A percentile compares a stretch with the other conserved stretches of the same genome.
phyloP scores from a whole-genome alignment of 164 flowering plant species.

The Tetrastigma voinierianum region DNA sequence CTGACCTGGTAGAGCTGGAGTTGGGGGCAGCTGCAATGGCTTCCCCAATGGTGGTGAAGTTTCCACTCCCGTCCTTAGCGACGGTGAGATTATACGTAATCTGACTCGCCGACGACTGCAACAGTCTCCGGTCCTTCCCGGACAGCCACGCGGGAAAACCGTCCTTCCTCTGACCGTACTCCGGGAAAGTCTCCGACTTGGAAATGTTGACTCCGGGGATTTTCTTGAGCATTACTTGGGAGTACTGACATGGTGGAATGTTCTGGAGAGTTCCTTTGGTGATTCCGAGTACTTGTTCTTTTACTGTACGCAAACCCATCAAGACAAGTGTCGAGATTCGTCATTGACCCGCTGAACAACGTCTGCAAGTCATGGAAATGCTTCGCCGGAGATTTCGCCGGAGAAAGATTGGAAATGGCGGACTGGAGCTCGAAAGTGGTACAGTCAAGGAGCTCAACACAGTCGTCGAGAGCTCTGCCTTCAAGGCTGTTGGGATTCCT shows the following conservation, averaged over 20 bases:
- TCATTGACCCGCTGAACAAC: constrained; percentile 76
- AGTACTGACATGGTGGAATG: constrained; percentile 64
- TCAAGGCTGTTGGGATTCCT: constrained; percentile 29
- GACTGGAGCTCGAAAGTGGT: too few species aligned
- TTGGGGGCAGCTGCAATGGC: constrained; percentile 83
- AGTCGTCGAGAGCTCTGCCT: constrained; percentile 60
- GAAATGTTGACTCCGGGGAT: constrained; percentile 23
- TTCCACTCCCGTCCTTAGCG: constrained; percentile 86
- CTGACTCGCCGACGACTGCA: constrained; percentile 38
- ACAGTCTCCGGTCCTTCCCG: constrained; percentile 42
- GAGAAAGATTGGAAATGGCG: constrained; percentile 40
- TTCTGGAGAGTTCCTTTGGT: constrained; percentile 34
- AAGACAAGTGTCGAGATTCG: constrained; percentile 84
- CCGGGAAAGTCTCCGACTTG: constrained; percentile 33
- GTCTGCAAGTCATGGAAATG: constrained; percentile 50
- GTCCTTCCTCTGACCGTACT: constrained; percentile 29
- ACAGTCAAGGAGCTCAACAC: constrained; percentile 63
- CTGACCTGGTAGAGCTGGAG: constrained; percentile 38
- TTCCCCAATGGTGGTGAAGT: constrained; percentile 65
- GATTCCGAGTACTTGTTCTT: constrained; percentile 17
- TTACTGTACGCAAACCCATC: constrained; percentile 66
- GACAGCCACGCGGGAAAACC: constrained; percentile 78
- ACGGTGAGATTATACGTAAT: constrained; percentile 52
- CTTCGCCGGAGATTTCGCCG: constrained; percentile 19
- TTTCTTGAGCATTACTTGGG: constrained; percentile 67